These are phyloP conservation scores for Begonia loranthoides DNA, from an alignment of 306 rosid genomes.

Conservation along the genomic window DNA sequence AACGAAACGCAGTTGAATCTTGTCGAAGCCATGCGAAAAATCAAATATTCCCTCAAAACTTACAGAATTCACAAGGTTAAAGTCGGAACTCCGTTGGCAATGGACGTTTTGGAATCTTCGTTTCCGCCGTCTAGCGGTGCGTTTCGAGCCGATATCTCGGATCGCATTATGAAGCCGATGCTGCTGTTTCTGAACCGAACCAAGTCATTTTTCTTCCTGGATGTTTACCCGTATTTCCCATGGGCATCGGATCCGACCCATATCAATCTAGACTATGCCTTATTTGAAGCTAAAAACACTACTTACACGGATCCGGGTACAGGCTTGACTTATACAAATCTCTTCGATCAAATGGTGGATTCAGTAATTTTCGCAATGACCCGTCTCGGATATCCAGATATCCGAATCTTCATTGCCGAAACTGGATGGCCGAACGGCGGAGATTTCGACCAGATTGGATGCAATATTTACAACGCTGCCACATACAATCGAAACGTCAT, in stretches of 20 bases:
- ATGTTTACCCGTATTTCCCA: conserved; percentile 58
- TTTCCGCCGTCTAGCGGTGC: conserved; percentile 73
- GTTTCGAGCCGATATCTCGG: conserved; percentile 45
- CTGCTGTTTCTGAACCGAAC: conserved; percentile 41
- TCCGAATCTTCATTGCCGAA: conserved; percentile 61
- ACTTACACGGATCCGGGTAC: conserved; percentile 46
- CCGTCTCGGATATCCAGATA: conserved; percentile 44
- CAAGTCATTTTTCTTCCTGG: conserved; percentile 67
- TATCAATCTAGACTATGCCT: conserved; percentile 40
- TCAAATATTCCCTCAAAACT: conserved; percentile 25
- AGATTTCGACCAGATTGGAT: conserved; percentile 58
- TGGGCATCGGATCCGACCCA: conserved; percentile 42
- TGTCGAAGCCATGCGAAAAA: conserved; percentile 53
- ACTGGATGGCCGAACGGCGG: conserved; percentile 97
- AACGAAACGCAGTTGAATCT: conserved; percentile 32
- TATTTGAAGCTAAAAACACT: conserved; percentile 28
- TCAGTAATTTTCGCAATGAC: conserved; percentile 66
- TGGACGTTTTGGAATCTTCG: conserved; percentile 54
- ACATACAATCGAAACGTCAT: conserved; percentile 57
- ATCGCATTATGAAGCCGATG: conserved; percentile 45
- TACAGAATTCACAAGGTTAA: conserved; percentile 36
- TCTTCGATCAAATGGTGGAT: conserved; percentile 87
- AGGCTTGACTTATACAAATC: conserved; percentile 44
- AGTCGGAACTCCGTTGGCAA: conserved; percentile 59
- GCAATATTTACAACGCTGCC: conserved; percentile 63